Evolutionary conservation across 495 filamentous ascomycete genomes (phyloP).

Genomic region (Aspergillus incahuasiensis): DNA sequence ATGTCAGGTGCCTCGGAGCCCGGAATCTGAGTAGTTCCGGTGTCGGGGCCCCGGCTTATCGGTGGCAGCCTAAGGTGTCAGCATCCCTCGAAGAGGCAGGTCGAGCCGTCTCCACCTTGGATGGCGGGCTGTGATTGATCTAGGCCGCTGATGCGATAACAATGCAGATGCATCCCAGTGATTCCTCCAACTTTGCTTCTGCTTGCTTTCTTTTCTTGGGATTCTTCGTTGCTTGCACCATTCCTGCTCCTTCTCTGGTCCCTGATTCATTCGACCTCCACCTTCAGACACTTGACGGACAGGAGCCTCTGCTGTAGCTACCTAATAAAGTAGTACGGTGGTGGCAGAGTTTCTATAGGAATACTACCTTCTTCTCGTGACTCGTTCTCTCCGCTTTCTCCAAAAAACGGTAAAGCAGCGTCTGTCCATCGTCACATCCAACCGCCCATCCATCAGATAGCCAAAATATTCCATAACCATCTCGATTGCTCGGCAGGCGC

Average conservation of each 20-base stretch:
- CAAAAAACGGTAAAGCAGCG: background rate
- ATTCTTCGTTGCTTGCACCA: background rate
- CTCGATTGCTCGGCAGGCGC: background rate
- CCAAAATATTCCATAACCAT: background rate
- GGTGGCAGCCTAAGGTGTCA: background rate
- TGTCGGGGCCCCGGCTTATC: conserved; percentile 13
- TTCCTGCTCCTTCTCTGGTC: background rate
- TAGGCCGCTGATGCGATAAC: conserved; percentile 15
- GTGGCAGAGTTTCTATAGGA: background rate
- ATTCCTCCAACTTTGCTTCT: conserved; percentile 6
- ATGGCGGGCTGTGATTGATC: conserved; percentile 14
- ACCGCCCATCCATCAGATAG: background rate
- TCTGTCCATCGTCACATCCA: background rate
- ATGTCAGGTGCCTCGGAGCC: conserved; percentile 4
- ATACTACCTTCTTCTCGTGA: conserved; percentile 1
- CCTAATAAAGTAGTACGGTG: background rate
- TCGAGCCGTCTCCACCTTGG: background rate
- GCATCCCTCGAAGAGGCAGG: background rate
- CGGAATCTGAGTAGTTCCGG: background rate
- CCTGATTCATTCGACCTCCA: background rate
- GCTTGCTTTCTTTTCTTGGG: background rate
- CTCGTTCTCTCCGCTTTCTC: background rate
- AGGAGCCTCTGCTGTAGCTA: background rate
- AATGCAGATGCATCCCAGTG: background rate
- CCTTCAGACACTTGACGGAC: background rate